A percentile compares a stretch with the other conserved stretches of the same genome.
Evolutionary conservation across 2,329 filamentous ascomycete genomes (phyloP).

Genomic region (Fusarium nisikadoi): DNA sequence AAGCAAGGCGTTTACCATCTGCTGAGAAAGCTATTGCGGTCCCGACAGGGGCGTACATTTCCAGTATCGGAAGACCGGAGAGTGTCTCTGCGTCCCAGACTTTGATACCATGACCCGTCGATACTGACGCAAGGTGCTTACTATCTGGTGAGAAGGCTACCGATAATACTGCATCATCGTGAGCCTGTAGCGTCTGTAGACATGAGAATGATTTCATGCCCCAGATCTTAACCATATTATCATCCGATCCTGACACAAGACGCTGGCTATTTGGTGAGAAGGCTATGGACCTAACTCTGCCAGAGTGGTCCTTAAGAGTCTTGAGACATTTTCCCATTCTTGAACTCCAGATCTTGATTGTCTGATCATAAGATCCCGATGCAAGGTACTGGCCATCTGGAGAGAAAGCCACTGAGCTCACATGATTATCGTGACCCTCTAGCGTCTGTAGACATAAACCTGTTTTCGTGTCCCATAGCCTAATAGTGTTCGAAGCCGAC

Average conservation of each 20-base stretch:
- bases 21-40: rapidly evolving
- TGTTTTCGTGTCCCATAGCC: rapidly evolving
- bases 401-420: rapidly evolving
- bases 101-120: rapidly evolving
- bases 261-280: rapidly evolving
- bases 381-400: rapidly evolving
- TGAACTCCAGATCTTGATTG: rapidly evolving
- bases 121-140: background rate
- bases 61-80: rapidly evolving
- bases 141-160: background rate
- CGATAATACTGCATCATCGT: rapidly evolving
- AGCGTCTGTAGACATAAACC: rapidly evolving
- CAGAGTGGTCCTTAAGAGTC: background rate
- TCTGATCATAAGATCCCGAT: rapidly evolving
- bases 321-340: rapidly evolving
- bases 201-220: rapidly evolving
- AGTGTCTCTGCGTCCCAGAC: rapidly evolving
- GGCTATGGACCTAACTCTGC: rapidly evolving
- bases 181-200: rapidly evolving
- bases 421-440: rapidly evolving
- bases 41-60: rapidly evolving
- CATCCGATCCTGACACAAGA: rapidly evolving
- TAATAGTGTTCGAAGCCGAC: rapidly evolving
- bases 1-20: rapidly evolving
- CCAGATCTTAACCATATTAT: rapidly evolving